Evolutionary conservation across 768 basidiomycete genomes (phyloP).

Genomic region (Thelephora ganbajun): DNA sequence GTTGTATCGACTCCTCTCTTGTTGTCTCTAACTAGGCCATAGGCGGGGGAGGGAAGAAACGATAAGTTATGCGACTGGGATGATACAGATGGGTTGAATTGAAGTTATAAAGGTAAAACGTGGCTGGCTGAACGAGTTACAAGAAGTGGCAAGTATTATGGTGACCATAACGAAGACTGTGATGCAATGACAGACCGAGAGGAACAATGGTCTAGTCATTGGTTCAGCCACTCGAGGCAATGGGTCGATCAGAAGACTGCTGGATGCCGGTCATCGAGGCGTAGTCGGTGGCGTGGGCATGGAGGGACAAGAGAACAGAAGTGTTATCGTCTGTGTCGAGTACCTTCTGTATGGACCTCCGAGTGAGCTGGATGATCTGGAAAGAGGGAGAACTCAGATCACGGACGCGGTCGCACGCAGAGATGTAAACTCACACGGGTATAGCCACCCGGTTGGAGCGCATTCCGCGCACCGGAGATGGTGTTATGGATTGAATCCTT

Average conservation of each 20-base stretch:
- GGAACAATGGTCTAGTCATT: slow-evolving; percentile 1
- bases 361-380: slow-evolving; percentile 58
- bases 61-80: too few relatives aligned
- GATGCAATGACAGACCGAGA: slow-evolving; percentile 2
- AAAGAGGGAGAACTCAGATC: background rate
- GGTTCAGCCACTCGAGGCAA: slow-evolving; percentile 25
- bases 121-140: too few relatives aligned
- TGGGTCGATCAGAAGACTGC: slow-evolving; percentile 20
- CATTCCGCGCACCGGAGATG: slow-evolving; percentile 53
- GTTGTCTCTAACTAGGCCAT: too few relatives aligned
- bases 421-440: slow-evolving; percentile 27
- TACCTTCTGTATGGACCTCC: slow-evolving; percentile 55
- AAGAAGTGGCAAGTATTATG: background rate
- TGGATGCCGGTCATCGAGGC: slow-evolving; percentile 20
- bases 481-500: slow-evolving; percentile 75
- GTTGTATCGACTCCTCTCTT: too few relatives aligned
- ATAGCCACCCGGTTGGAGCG: slow-evolving; percentile 45
- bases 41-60: too few relatives aligned
- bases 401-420: background rate
- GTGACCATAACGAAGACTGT: slow-evolving; percentile 2
- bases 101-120: too few relatives aligned
- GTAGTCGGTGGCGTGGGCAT: slow-evolving; percentile 18
- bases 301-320: slow-evolving; percentile 49
- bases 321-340: slow-evolving; percentile 59
- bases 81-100: too few relatives aligned